Evolutionary conservation across 768 basidiomycete genomes (phyloP), one percentile per base, ranked within the genome.

Genomic region (Tylopilus felleus): DNA sequence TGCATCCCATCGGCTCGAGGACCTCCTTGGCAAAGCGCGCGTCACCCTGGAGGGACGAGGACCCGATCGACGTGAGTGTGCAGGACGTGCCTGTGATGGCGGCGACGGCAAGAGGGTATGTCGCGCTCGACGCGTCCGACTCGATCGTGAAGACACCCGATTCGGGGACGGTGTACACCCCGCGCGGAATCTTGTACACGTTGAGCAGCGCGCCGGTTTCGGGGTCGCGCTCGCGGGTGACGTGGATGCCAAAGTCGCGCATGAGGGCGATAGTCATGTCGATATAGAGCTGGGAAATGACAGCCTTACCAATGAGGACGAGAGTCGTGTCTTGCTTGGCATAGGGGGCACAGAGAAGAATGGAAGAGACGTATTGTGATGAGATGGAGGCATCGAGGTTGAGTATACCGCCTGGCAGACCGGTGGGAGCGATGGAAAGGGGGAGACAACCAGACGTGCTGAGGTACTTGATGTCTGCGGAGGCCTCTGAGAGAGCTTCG

Each of bases 191-290:
- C 58, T 84, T 81, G 72, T 99, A 99, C 29, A 90, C 74, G 66
- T 98, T 87, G 53, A 90, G 74, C 1, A 71, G 72, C 47, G 81
- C 79, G 6, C 90, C 88, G 0, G 81, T 80, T 27, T 64, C 70
- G 0, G 78, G 60, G 60, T 90, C 90, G 16, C 62, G 68, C 53
- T 88, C 78, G 44, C 96, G 82, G 17, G 73, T 72, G 46, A 93
- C 95, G 9, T 77, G 61, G 56, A 98, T 76, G 4, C 94, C 96
- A 67, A 99, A 99, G 8, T 88, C 83, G 57, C 78, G 78, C 97
- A 99, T 98, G 88, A 99, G 97, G 9, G 93, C 85, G 61, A 97
- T 88, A 9, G 97, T 98, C 97, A 98, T 98, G 74, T 99, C 95
- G 71, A 99, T 98, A 75, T 98, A 99, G 0, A 94, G 94, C 73